Conservation (phyloP, 768 basidiomycete species). For the Termitomyces sp. region DNA sequence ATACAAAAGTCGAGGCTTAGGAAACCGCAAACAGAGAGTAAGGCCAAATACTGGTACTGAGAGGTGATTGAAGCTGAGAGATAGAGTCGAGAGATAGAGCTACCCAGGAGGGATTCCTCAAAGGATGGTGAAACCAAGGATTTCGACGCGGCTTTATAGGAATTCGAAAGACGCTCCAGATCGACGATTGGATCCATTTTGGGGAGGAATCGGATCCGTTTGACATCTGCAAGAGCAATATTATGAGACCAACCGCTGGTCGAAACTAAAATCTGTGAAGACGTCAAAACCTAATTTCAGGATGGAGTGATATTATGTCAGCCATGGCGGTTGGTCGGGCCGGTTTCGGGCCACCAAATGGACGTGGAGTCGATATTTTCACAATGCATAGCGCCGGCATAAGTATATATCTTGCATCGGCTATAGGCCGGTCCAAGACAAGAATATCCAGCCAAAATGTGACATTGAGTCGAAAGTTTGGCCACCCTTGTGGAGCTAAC, state of each 20-base stretch:
- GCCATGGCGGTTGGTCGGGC: neutral
- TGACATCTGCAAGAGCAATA: neutral
- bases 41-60: neutral
- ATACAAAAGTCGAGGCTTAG: constrained; percentile 4
- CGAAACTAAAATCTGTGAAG: constrained; percentile 13
- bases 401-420: too few species aligned
- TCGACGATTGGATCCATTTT: constrained; percentile 7
- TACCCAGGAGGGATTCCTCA: constrained; percentile 14
- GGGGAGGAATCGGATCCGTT: constrained; percentile 4
- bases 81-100: neutral
- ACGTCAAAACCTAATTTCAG: neutral
- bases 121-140: constrained; percentile 7
- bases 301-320: constrained; percentile 8
- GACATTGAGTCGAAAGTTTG: too few species aligned
- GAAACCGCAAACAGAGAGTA: neutral
- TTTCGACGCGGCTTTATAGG: constrained; percentile 11
- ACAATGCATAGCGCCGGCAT: too few species aligned
- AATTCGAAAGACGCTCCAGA: constrained; percentile 1
- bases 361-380: too few species aligned
- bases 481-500: too few species aligned
- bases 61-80: neutral
- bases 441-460: too few species aligned
- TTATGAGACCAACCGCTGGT: constrained; percentile 12
- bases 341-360: too few species aligned
- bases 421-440: too few species aligned